Evolutionary conservation across 164 flowering plant species (phyloP).

Genomic region (Aristolochia fimbriata): DNA sequence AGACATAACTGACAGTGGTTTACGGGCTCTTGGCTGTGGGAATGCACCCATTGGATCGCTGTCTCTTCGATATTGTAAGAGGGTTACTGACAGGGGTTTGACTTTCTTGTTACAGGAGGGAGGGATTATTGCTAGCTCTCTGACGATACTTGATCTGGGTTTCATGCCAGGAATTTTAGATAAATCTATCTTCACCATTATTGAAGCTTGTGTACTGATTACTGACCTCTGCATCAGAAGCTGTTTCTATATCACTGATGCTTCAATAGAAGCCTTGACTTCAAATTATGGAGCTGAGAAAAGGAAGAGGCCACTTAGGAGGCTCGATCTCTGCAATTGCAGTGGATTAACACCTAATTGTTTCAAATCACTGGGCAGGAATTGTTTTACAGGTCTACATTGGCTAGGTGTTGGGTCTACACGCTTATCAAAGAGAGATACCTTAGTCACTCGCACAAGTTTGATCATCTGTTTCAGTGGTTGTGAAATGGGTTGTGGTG

Average conservation of each 20-base stretch:
- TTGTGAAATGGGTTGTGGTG: conserved; percentile 43
- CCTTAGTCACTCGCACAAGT: conserved; percentile 20
- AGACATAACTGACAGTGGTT: conserved; percentile 34
- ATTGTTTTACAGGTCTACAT: conserved; percentile 25
- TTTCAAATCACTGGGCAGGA: conserved; percentile 11
- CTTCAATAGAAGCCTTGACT: conserved; percentile 21
- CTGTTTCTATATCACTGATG: conserved; percentile 30
- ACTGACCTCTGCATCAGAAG: conserved; percentile 25
- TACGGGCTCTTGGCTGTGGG: conserved; percentile 21
- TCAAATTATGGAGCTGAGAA: conserved; percentile 8
- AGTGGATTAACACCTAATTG: conserved; percentile 16
- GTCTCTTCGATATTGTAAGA: conserved; percentile 32
- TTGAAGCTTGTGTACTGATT: conserved; percentile 10
- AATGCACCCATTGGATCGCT: conserved; percentile 19
- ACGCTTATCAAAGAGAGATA: conserved; percentile 9
- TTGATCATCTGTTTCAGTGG: conserved; percentile 33
- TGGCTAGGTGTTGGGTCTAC: conserved; percentile 40
- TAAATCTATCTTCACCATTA: conserved; percentile 14
- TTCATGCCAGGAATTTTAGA: conserved; percentile 40
- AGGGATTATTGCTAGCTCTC: conserved; percentile 20
- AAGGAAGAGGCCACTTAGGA: conserved; percentile 14
- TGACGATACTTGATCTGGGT: conserved; percentile 28
- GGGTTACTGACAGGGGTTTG: conserved; percentile 37
- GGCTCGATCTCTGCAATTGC: conserved; percentile 34
- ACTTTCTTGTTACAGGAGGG: conserved; percentile 16